Evolutionary conservation across 352 stramenopile species (phyloP).

Genomic region (Phytophthora fragariaefolia): DNA sequence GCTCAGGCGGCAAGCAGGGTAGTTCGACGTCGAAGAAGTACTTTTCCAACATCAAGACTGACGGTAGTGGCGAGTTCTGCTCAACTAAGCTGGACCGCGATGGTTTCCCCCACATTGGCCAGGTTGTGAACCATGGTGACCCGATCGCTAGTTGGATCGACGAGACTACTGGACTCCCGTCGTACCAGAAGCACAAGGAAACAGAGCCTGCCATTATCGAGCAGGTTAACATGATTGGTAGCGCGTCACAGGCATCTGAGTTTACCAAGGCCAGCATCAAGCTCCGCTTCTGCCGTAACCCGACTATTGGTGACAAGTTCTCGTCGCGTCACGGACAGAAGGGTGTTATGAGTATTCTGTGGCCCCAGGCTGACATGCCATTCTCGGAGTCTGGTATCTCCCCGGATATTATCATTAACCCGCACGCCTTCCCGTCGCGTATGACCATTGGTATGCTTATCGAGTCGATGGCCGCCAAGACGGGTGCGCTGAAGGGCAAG

Average conservation of each 20-base stretch:
- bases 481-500: constrained; percentile 97
- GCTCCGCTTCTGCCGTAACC: constrained; percentile 98
- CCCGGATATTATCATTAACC: constrained; percentile 99
- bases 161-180: constrained; percentile 91
- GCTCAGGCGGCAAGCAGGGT: constrained; percentile 68
- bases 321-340: constrained; percentile 99
- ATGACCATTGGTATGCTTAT: constrained; percentile 98
- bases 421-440: constrained; percentile 97
- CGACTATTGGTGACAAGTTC: constrained; percentile 99
- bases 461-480: constrained; percentile 99
- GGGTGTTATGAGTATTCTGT: constrained; percentile 99
- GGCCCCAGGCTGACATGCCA: constrained; percentile 99
- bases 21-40: constrained; percentile 83
- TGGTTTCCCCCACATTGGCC: constrained; percentile 96
- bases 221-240: constrained; percentile 90
- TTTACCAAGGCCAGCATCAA: constrained; percentile 95
- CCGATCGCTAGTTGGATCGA: constrained; percentile 97
- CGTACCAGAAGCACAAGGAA: constrained; percentile 98
- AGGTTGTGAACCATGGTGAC: constrained; percentile 95
- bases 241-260: constrained; percentile 68
- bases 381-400: constrained; percentile 99
- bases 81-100: constrained; percentile 93
- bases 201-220: constrained; percentile 98
- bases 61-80: constrained; percentile 67
- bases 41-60: constrained; percentile 93